Evolutionary conservation across 1,284 basidiomycete genomes (phyloP), one percentile per base, ranked within the genome.

Genomic region (Spongiforma sp.): DNA sequence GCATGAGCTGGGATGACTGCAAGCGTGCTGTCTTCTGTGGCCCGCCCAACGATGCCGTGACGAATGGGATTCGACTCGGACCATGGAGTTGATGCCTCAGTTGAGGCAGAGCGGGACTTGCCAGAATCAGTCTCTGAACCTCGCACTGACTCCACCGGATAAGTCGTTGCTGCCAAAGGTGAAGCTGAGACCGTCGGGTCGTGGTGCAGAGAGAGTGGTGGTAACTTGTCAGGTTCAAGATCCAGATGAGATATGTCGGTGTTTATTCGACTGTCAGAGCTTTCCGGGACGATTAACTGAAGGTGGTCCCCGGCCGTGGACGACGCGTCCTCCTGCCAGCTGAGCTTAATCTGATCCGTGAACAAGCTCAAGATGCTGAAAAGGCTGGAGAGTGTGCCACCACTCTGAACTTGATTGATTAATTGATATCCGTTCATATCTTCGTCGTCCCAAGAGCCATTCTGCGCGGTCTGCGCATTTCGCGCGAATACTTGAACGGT

Each of bases 1-100:
- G 97, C 98, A 75, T 98, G 95, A 2, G 97, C 96, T 7, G 97
- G 98, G 62, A 99, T 99, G 19, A 99, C 97, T n/a, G 97, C 98
- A 11, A 99, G 82, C 1, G 97, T 99, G 6, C 94, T 95, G 75
- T 99, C 97, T 61, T 94, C 92, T 2, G 91, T 93, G 5, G 97
- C 98, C 34, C 96, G 84, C 17, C 96, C 96, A 36, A 99, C 89
- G 5, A 90, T 85, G 9, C 90, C 90, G 69, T 87, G 84, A 70
- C 85, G 85, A 24, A 80, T 69, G 36, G 76, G 75, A 73, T 24
- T 72, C 74, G 71, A 71, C n/a, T 71, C 68, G n/a, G 76, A 73
- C 53, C 34, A 68, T 26, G 69, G 63, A 33, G 73, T 68, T 56
- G 73, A 65, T 61, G 73, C 43, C 36, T 46, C 64, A 62, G 64